Evolutionary conservation across 768 basidiomycete genomes (phyloP).

Genomic region (Mycena belliarum): DNA sequence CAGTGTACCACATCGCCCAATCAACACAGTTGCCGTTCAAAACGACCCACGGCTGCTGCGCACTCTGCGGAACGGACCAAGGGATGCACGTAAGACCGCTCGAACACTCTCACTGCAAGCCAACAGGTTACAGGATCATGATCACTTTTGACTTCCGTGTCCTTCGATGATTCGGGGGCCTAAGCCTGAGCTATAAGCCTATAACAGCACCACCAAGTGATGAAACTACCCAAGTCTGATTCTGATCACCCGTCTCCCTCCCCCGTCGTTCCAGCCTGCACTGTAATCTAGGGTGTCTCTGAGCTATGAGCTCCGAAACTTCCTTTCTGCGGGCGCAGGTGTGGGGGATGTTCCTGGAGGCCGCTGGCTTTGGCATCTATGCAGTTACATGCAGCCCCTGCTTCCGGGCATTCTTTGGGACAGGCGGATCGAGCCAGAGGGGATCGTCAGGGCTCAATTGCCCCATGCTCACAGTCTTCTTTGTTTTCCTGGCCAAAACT

Average conservation of each 20-base stretch:
- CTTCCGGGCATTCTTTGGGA: constrained; percentile 32
- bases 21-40: too few relatives aligned
- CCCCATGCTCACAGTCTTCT: constrained; percentile 10
- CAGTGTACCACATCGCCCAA: too few relatives aligned
- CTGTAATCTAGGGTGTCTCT: background rate
- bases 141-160: too few relatives aligned
- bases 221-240: background rate
- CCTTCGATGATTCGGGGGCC: too few relatives aligned
- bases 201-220: background rate
- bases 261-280: background rate
- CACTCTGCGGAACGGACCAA: too few relatives aligned
- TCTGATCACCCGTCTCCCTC: background rate
- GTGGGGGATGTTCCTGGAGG: constrained; percentile 19
- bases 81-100: too few relatives aligned
- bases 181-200: too few relatives aligned
- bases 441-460: background rate
- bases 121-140: too few relatives aligned
- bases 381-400: constrained; percentile 36
- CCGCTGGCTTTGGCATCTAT: constrained; percentile 14
- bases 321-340: constrained; percentile 11
- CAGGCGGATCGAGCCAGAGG: constrained; percentile 19
- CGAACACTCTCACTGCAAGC: too few relatives aligned
- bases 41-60: too few relatives aligned
- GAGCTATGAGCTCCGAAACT: background rate
- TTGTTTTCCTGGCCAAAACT: constrained; percentile 16